Percentiles rank a stretch among this genome's conserved stretches.
Conservation (phyloP, 805 yeast genomes). For the Zygosaccharomyces lentus region DNA sequence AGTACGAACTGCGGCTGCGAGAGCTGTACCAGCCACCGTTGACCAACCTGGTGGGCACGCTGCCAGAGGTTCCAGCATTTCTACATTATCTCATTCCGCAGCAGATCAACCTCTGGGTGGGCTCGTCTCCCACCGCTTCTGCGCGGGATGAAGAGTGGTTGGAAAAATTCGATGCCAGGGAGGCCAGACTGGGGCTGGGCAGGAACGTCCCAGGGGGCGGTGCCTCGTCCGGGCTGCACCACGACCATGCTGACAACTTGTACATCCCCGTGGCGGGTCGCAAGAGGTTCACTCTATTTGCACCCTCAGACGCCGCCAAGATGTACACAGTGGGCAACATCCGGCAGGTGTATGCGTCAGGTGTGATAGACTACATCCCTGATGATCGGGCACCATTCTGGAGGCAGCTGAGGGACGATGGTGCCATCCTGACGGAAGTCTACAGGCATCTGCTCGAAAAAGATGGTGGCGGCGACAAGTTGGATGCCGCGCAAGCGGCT, state of each 20-base stretch:
- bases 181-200: conserved; percentile 43
- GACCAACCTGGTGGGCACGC: conserved; percentile 37
- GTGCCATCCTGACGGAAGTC: conserved; percentile 50
- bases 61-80: conserved; percentile 43
- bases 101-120: conserved; percentile 75
- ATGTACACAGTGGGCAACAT: conserved; percentile 63
- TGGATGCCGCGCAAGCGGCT: conserved; percentile 22
- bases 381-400: conserved; percentile 58
- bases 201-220: conserved; percentile 54
- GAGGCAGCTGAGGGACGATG: conserved; percentile 58
- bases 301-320: conserved; percentile 57
- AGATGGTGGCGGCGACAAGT: conserved; percentile 17
- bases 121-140: conserved; percentile 35
- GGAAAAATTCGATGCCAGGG: conserved; percentile 19
- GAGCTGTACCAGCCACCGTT: conserved; percentile 63
- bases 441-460: conserved; percentile 41
- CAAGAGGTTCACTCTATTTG: conserved; percentile 62
- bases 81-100: conserved; percentile 51
- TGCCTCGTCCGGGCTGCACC: conserved; percentile 70
- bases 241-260: conserved; percentile 75
- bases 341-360: conserved; percentile 50
- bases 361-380: conserved; percentile 58
- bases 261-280: conserved; percentile 57
- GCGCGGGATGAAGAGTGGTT: conserved; percentile 13
- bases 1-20: conserved; percentile 40